Evolutionary conservation across 345 rosid species (phyloP).

Genomic region (Pelargonium nanum): DNA sequence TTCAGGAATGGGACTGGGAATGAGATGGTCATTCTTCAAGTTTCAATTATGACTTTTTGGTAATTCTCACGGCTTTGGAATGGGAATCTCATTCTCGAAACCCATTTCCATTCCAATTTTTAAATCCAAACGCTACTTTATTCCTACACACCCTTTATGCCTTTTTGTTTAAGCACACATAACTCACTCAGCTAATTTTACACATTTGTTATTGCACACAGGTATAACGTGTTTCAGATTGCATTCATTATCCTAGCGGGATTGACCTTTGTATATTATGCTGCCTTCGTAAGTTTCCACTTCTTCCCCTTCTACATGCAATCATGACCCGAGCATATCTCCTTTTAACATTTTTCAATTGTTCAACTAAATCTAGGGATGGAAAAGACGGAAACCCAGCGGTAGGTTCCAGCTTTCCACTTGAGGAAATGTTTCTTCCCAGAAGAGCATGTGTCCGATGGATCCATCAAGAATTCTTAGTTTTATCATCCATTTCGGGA

Average conservation of each 20-base stretch:
- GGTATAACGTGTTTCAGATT: slow-evolving; percentile 91
- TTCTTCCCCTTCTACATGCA: not conserved
- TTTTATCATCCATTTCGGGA: slow-evolving; percentile 6
- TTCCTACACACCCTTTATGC: not conserved
- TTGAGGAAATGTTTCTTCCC: slow-evolving; percentile 17
- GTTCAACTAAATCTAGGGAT: slow-evolving; percentile 36
- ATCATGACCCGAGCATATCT: no score
- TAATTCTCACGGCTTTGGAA: no score
- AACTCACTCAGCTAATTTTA: slow-evolving; percentile 4
- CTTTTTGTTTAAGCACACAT: not conserved
- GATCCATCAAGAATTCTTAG: not conserved
- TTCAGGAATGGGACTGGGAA: no score
- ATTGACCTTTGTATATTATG: slow-evolving; percentile 72
- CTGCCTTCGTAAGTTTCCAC: slow-evolving; percentile 60
- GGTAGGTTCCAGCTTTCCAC: slow-evolving; percentile 79
- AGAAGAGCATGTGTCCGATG: slow-evolving; percentile 11
- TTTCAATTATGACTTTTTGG: no score
- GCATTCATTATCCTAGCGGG: slow-evolving; percentile 69
- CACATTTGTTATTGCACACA: slow-evolving; percentile 18
- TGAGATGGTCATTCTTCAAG: no score
- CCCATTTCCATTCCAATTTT: no score
- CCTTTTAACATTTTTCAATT: no score
- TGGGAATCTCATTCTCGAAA: no score
- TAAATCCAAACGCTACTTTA: no score
- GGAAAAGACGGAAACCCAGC: slow-evolving; percentile 74